Percentiles rank a stretch among this genome's conserved stretches.
These are phyloP conservation scores for Phytopythium cucurbitacearum DNA, from an alignment of 352 stramenopile species.

Conservation along the genomic window DNA sequence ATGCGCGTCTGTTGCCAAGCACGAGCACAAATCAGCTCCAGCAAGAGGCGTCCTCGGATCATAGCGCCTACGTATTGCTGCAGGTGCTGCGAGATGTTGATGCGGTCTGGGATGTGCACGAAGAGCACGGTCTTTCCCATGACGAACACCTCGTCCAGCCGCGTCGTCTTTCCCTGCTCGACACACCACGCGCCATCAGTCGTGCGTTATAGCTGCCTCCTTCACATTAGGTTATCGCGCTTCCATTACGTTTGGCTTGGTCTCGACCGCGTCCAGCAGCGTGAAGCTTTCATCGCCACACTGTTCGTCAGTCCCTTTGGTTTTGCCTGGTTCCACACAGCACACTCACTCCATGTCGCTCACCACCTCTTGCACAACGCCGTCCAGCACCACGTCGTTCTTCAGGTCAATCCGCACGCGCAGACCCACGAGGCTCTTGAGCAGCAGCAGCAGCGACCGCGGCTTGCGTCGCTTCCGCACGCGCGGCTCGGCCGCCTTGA, in stretches of 20 bases:
- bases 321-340: not conserved
- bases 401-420: constrained; percentile 82
- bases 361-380: constrained; percentile 78
- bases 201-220: too few species aligned
- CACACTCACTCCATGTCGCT: constrained; percentile 80
- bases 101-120: constrained; percentile 83
- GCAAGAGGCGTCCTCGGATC: not conserved
- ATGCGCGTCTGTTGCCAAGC: constrained; percentile 51
- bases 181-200: too few species aligned
- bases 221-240: too few species aligned
- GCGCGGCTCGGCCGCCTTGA: not conserved
- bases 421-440: constrained; percentile 83
- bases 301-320: not conserved
- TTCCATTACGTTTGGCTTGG: constrained; percentile 50
- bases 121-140: constrained; percentile 86
- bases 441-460: constrained; percentile 65
- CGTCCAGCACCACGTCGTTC: constrained; percentile 76
- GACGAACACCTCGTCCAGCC: constrained; percentile 84
- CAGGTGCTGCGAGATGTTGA: constrained; percentile 77
- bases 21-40: not conserved
- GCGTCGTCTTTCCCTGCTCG: constrained; percentile 40
- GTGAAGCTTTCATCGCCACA: constrained; percentile 41
- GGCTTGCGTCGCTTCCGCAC: constrained; percentile 25
- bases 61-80: constrained; percentile 62
- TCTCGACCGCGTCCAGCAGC: constrained; percentile 68